Conservation (phyloP, 2,329 filamentous ascomycete species). For the Colletotrichum kahawae region DNA sequence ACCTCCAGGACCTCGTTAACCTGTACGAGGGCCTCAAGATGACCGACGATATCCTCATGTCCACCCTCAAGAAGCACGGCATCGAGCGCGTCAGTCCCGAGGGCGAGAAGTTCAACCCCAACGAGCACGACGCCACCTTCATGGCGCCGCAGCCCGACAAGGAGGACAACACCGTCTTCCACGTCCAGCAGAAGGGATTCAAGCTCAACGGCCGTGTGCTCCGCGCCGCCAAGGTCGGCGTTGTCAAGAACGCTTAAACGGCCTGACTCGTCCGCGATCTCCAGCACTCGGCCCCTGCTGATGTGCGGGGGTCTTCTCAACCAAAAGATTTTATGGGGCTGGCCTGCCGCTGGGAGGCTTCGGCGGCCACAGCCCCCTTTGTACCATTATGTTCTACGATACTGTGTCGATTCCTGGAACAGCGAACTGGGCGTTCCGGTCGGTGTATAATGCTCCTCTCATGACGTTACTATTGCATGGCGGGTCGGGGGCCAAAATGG, state of each 20-base stretch:
- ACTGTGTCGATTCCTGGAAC: constrained; percentile 19
- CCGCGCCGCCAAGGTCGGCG: constrained; percentile 93
- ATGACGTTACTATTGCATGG: constrained; percentile 36
- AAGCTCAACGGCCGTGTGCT: constrained; percentile 88
- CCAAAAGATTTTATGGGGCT: neutral
- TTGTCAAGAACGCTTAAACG: constrained; percentile 78
- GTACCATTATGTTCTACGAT: constrained; percentile 35
- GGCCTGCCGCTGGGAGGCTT: neutral
- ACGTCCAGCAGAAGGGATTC: constrained; percentile 95
- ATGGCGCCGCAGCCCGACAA: constrained; percentile 87
- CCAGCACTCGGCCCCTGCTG: neutral
- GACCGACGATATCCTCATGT: constrained; percentile 89
- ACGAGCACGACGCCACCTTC: constrained; percentile 95
- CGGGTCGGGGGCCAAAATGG: constrained; percentile 11
- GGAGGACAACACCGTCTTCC: constrained; percentile 89
- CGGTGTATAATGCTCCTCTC: constrained; percentile 52
- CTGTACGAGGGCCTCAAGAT: constrained; percentile 92
- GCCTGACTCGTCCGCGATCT: neutral
- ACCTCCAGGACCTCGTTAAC: constrained; percentile 74
- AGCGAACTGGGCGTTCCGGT: constrained; percentile 27
- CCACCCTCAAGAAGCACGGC: constrained; percentile 91
- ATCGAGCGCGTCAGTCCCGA: constrained; percentile 86
- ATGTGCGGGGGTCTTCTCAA: neutral
- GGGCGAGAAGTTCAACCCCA: constrained; percentile 91
- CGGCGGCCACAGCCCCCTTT: constrained; percentile 25